Evolutionary conservation across 768 basidiomycete species (phyloP), one percentile per base, ranked within the genome.

Genomic region (Leccinellum luteum): DNA sequence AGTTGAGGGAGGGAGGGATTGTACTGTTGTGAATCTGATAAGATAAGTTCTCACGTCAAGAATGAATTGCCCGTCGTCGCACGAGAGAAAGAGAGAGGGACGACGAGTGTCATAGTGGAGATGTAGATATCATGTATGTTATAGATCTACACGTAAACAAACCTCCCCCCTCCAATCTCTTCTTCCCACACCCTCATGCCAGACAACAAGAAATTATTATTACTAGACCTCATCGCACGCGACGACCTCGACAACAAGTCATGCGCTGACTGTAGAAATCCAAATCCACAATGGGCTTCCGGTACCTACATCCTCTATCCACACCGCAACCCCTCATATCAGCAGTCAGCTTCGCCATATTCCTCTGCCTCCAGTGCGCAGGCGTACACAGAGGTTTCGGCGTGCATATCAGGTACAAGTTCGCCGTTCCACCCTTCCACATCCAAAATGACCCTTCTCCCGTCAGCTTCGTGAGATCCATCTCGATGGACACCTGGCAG

Each of bases 401-500:
- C 44, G 94, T 97, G 15, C 96, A 98, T 73, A 85, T 98, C 70
- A 91, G 88, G 90, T 78, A 59, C 15, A 1, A 7, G 35, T 5
- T 28, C 25, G 2, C 2, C 31, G 10, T 41, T 50, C 15, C 50
- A 21, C 19, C n/a, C 53, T 2, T 28, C 52, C 10, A 38, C 35
- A 8, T 10, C 51, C 6, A 17, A 31, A 15, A 35, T 51, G 8
- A 48, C 52, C 30, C 34, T 12, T 35, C 44, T 54, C 17, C 55
- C 66, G 49, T 45, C 74, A 92, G 90, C 71, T 96, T 94, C 73
- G 92, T 96, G 55, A 82, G 94, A 69, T 93, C 91, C 43, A 85
- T 94, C 61, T 94, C 94, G 54, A 98, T 97, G 95, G 95, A 97
- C 75, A 90, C 93, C 62, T 97, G 94, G 93, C 87, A 90, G 62